phyloP scores from a whole-genome alignment of 2,329 filamentous ascomycete genomes.

The Alternaria novae-zelandiae region DNA sequence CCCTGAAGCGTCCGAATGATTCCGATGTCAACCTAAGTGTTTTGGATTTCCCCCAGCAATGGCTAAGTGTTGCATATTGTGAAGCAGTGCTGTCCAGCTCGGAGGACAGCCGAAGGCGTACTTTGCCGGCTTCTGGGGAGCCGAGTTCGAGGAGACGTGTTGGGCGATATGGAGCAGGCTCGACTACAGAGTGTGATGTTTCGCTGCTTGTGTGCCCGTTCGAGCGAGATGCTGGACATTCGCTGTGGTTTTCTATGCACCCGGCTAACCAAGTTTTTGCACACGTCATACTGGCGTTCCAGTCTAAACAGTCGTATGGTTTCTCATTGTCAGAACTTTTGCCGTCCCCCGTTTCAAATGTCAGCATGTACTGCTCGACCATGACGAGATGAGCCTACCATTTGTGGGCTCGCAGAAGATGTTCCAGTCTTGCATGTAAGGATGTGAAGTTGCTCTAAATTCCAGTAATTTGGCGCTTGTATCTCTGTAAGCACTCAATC shows the following conservation, averaged over 20 bases:
- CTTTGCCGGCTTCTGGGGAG: neutral
- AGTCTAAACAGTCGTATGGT: neutral
- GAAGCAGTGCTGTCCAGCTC: neutral
- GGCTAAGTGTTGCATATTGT: neutral
- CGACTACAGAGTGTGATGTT: neutral
- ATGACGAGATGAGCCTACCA: neutral
- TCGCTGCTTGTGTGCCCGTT: neutral
- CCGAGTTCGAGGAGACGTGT: neutral
- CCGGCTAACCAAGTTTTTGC: neutral
- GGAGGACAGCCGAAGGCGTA: neutral
- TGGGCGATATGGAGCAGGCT: neutral
- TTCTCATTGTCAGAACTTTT: neutral
- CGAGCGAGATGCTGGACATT: neutral
- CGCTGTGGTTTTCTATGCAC: neutral
- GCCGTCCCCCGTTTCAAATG: neutral
- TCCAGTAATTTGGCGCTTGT: neutral
- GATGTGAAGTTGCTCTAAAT: too few relatives aligned
- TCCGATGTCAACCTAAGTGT: neutral
- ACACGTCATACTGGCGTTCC: neutral
- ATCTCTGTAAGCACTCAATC: neutral
- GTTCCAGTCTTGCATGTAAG: too few relatives aligned
- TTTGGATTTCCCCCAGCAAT: neutral
- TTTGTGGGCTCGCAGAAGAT: neutral
- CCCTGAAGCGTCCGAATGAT: neutral
- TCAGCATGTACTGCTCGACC: neutral